A percentile compares a stretch with the other conserved stretches of the same genome.
phyloP scores from a whole-genome alignment of 352 stramenopile species.

The Pythium sp. region DNA sequence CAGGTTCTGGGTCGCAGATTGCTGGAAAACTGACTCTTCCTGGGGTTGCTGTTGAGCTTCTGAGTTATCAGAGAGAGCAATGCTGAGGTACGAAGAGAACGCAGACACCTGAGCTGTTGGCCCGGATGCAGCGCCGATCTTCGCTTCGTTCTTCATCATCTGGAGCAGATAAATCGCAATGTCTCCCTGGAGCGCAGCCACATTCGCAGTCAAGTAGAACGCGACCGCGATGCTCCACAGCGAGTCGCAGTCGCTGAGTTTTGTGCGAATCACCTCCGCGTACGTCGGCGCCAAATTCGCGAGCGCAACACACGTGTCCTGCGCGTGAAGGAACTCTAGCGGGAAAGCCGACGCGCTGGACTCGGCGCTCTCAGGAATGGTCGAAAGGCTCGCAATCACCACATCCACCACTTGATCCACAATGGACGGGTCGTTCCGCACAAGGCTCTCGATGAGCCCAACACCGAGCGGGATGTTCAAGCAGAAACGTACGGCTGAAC shows the following conservation, averaged over 20 bases:
- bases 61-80: conserved; percentile 8
- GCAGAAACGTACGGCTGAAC: conserved; percentile 16
- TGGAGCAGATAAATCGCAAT: conserved; percentile 43
- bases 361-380: conserved; percentile 8
- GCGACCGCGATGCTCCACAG: conserved; percentile 19
- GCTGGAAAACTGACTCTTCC: conserved; percentile 22
- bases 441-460: conserved; percentile 38
- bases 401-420: conserved; percentile 37
- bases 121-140: neutral
- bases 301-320: conserved; percentile 28
- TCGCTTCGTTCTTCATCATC: conserved; percentile 25
- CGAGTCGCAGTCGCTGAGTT: conserved; percentile 24
- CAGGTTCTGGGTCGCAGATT: conserved; percentile 16
- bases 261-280: conserved; percentile 27
- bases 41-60: conserved; percentile 4
- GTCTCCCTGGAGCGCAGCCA: conserved; percentile 22
- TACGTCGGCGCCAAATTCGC: conserved; percentile 39
- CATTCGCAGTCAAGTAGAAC: conserved; percentile 23
- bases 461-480: conserved; percentile 39
- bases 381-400: conserved; percentile 30
- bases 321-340: conserved; percentile 15
- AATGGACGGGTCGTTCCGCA: conserved; percentile 47
- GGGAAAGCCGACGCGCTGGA: conserved; percentile 16
- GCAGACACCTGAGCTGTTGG: neutral
- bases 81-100: conserved; percentile 19